These are phyloP conservation scores for Sclerotiophoma versabilis DNA, from an alignment of 2,329 filamentous ascomycete genomes.

Conservation along the genomic window DNA sequence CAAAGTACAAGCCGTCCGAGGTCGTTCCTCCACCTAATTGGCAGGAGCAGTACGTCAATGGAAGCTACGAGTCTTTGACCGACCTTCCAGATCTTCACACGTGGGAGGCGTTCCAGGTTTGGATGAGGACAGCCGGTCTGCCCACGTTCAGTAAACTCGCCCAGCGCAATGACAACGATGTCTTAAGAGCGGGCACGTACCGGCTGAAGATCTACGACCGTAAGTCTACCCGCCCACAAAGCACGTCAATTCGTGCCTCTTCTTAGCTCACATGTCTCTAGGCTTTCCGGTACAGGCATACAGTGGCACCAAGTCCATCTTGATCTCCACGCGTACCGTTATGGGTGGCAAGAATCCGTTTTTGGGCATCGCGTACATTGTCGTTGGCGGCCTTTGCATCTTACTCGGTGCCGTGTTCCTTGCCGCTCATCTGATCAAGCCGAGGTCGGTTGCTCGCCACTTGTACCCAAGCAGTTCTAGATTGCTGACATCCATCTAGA, in stretches of 20 bases:
- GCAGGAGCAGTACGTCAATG: constrained; percentile 71
- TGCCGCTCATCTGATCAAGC: constrained; percentile 87
- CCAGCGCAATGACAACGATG: constrained; percentile 75
- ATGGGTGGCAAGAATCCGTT: constrained; percentile 96
- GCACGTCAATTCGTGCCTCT: background rate
- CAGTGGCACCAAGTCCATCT: constrained; percentile 85
- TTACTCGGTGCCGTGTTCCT: constrained; percentile 88
- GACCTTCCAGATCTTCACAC: constrained; percentile 75
- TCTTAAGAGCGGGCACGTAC: constrained; percentile 76
- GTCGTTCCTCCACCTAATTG: constrained; percentile 90
- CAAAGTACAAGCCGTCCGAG: constrained; percentile 68
- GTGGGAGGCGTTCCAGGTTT: constrained; percentile 91
- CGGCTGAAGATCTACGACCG: constrained; percentile 77
- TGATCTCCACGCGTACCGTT: constrained; percentile 87
- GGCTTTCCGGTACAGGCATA: constrained; percentile 82
- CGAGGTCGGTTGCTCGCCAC: constrained; percentile 68
- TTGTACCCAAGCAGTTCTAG: background rate
- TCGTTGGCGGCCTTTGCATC: constrained; percentile 92
- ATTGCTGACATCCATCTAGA: constrained; percentile 56
- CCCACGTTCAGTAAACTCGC: constrained; percentile 95
- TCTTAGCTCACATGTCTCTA: constrained; percentile 51
- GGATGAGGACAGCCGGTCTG: constrained; percentile 97
- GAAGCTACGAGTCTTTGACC: constrained; percentile 65
- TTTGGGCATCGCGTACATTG: constrained; percentile 93
- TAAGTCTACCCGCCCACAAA: constrained; percentile 58